Percentiles rank a stretch among this genome's conserved stretches.
Evolutionary conservation across 2,329 filamentous ascomycete species (phyloP).

Genomic region (Lachnellula occidentalis): DNA sequence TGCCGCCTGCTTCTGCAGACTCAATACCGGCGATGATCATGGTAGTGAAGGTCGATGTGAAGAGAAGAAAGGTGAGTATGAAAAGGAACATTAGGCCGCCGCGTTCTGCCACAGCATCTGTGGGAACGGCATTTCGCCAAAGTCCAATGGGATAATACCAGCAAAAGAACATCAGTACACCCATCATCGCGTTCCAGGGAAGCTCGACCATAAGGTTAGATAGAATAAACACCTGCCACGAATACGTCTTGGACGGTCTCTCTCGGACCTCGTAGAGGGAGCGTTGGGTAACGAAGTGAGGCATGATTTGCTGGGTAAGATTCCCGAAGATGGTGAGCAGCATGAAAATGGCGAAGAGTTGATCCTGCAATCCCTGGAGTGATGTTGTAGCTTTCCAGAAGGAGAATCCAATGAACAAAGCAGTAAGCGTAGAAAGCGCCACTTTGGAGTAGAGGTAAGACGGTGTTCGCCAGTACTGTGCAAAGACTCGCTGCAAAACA

Average conservation of each 20-base stretch:
- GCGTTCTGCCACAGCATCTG: constrained; percentile 58
- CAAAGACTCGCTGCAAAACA: constrained; percentile 53
- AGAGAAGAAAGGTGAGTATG: constrained; percentile 69
- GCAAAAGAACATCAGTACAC: constrained; percentile 69
- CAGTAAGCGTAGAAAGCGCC: constrained; percentile 28
- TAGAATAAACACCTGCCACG: constrained; percentile 59
- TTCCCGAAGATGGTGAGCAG: constrained; percentile 69
- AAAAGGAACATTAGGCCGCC: constrained; percentile 77
- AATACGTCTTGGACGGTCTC: constrained; percentile 73
- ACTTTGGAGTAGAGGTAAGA: constrained; percentile 45
- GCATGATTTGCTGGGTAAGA: constrained; percentile 72
- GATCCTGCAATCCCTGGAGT: constrained; percentile 60
- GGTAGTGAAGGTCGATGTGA: constrained; percentile 74
- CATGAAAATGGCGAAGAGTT: constrained; percentile 73
- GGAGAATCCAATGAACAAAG: constrained; percentile 61
- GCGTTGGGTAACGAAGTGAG: constrained; percentile 51
- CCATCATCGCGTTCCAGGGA: constrained; percentile 72
- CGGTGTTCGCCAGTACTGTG: constrained; percentile 63
- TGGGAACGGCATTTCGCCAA: constrained; percentile 60
- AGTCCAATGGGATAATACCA: constrained; percentile 87
- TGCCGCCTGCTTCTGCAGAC: constrained; percentile 68
- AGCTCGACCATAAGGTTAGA: constrained; percentile 78
- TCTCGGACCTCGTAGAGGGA: constrained; percentile 64
- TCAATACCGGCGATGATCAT: constrained; percentile 73
- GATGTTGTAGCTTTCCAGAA: constrained; percentile 58